Percentiles rank a stretch among this genome's conserved stretches.
phyloP scores from a whole-genome alignment of 352 stramenopile genomes.

The Phytophthora sp. region DNA sequence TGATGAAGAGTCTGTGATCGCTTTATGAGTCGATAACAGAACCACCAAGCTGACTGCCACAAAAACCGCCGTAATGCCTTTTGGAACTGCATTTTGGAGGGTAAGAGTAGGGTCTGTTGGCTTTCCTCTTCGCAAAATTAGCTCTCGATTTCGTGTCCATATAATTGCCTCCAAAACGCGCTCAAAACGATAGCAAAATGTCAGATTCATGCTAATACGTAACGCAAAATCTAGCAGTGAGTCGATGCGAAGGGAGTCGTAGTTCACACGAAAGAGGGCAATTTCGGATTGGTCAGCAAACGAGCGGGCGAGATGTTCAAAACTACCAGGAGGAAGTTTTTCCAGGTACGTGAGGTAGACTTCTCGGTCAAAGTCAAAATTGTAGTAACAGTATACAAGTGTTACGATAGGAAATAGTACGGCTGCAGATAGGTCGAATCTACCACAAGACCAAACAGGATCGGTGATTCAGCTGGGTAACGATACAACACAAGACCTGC shows the following conservation, averaged over 20 bases:
- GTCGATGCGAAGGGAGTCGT: constrained; percentile 36
- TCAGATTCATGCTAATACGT: constrained; percentile 33
- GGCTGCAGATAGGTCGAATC: constrained; percentile 37
- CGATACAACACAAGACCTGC: background rate
- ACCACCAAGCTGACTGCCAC: constrained; percentile 12
- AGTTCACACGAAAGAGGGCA: constrained; percentile 32
- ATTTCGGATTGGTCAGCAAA: constrained; percentile 40
- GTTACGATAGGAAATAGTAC: constrained; percentile 36
- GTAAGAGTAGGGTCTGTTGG: background rate
- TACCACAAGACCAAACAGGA: background rate
- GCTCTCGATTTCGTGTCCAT: constrained; percentile 10
- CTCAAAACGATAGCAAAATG: constrained; percentile 31
- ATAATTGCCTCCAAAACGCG: constrained; percentile 14
- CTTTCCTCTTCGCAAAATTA: constrained; percentile 6
- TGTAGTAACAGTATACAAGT: constrained; percentile 33
- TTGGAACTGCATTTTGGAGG: constrained; percentile 20
- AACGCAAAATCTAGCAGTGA: constrained; percentile 29
- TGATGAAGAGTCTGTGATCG: constrained; percentile 10
- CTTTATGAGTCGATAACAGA: constrained; percentile 22
- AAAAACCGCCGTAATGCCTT: constrained; percentile 18
- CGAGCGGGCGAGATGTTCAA: constrained; percentile 35
- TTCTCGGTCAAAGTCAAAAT: constrained; percentile 40
- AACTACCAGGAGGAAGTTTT: constrained; percentile 19
- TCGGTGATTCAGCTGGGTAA: background rate
- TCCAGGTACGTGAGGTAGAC: constrained; percentile 28